phyloP scores from a whole-genome alignment of 164 flowering plant species.

The Piper betle region DNA sequence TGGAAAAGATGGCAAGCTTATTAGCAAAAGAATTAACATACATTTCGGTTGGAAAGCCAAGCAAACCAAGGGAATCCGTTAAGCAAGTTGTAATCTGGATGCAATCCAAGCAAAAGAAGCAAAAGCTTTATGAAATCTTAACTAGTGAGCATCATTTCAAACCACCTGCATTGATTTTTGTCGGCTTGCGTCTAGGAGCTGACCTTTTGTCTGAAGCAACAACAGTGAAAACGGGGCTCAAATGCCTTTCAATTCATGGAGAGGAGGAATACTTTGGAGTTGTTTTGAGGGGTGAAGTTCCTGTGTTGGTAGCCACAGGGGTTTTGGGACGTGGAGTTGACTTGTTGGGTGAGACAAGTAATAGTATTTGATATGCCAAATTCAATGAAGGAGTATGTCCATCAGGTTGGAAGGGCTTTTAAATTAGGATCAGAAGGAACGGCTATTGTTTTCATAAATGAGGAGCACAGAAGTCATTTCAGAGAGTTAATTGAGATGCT shows the following conservation, averaged over 20 bases:
- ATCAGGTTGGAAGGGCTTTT: constrained; percentile 88
- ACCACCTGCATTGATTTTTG: constrained; percentile 82
- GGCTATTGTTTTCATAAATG: constrained; percentile 65
- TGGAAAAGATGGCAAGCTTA: constrained; percentile 52
- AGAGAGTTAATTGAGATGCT: constrained; percentile 46
- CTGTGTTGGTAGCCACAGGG: constrained; percentile 77
- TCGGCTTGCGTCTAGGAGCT: constrained; percentile 75
- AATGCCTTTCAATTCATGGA: constrained; percentile 70
- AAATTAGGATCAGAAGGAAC: constrained; percentile 70
- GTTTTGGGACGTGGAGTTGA: constrained; percentile 79
- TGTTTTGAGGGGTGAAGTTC: constrained; percentile 64
- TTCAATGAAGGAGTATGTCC: constrained; percentile 80
- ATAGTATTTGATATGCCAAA: constrained; percentile 90
- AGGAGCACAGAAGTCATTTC: constrained; percentile 57
- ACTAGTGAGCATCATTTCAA: constrained; percentile 67
- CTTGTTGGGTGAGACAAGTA: constrained; percentile 75
- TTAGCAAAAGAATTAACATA: constrained; percentile 34
- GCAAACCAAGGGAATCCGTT: constrained; percentile 46
- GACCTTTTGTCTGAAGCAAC: constrained; percentile 83
- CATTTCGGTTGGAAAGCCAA: constrained; percentile 53
- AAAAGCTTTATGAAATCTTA: constrained; percentile 75
- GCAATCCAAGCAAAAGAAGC: constrained; percentile 72
- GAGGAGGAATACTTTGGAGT: constrained; percentile 64
- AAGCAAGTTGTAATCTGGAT: constrained; percentile 87
- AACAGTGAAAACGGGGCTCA: constrained; percentile 43